Conservation (phyloP, 768 basidiomycete genomes). For the Ephemerocybe angulata region DNA sequence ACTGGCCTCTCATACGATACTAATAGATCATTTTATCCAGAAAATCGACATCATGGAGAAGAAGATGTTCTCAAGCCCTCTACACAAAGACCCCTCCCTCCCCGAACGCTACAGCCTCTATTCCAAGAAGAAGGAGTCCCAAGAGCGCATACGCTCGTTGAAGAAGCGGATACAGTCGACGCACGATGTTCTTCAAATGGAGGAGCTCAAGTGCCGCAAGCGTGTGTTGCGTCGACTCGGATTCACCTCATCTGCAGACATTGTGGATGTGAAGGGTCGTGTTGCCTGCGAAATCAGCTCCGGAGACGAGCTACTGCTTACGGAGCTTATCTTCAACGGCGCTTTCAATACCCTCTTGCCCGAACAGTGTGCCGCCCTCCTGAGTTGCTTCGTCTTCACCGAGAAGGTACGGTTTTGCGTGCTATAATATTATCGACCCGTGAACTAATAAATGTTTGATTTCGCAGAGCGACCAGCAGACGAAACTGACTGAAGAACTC, state of each 20-base stretch:
- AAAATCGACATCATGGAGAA: conserved; percentile 91
- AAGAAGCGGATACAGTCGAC: conserved; percentile 88
- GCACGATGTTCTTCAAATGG: conserved; percentile 89
- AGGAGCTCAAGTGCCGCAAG: conserved; percentile 94
- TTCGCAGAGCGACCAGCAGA: conserved; percentile 74
- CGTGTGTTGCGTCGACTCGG: conserved; percentile 89
- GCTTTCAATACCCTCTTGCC: conserved; percentile 88
- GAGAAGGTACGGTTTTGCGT: conserved; percentile 66
- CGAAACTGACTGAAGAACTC: conserved; percentile 89
- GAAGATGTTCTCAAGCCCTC: conserved; percentile 73
- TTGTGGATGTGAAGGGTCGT: conserved; percentile 96
- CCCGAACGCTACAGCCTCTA: conserved; percentile 81
- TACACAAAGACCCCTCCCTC: conserved; percentile 76
- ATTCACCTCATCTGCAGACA: conserved; percentile 85
- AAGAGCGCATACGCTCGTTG: conserved; percentile 66
- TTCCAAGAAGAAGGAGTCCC: conserved; percentile 67
- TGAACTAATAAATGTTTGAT: too few species aligned
- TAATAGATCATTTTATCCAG: conserved; percentile 34
- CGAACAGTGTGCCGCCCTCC: conserved; percentile 88
- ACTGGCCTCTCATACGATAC: not conserved
- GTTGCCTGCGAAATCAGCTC: conserved; percentile 98
- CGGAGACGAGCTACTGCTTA: conserved; percentile 93
- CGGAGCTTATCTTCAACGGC: conserved; percentile 96
- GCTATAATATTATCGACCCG: too few species aligned
- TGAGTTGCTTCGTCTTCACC: conserved; percentile 96